Evolutionary conservation across 176 grass and related monocot species (phyloP).

Genomic region (Alopecurus myosuroides): DNA sequence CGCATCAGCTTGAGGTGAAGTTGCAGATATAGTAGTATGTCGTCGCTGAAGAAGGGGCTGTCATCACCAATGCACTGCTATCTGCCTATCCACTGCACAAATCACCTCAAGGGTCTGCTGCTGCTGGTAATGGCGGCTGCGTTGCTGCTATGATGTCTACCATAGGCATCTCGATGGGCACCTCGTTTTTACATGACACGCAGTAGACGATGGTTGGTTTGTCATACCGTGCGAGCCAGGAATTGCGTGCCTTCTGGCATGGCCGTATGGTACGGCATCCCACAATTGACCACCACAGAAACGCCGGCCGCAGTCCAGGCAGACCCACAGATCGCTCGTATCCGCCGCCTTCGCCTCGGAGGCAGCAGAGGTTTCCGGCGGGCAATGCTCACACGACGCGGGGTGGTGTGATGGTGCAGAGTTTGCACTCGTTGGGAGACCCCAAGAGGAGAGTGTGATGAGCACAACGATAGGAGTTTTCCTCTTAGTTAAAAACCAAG

Average conservation of each 20-base stretch:
- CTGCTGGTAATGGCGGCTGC: background rate
- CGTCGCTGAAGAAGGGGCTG: background rate
- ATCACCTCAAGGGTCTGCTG: conserved; percentile 4
- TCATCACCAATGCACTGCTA: background rate
- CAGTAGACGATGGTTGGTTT: conserved; percentile 52
- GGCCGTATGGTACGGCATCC: conserved; percentile 72
- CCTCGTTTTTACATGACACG: conserved; percentile 58
- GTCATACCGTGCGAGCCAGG: conserved; percentile 50
- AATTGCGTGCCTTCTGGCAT: conserved; percentile 83
- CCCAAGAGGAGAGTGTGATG: too few species aligned
- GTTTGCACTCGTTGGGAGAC: too few species aligned
- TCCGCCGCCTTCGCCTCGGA: conserved; percentile 32
- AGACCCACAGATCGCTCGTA: conserved; percentile 54
- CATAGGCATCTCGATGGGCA: conserved; percentile 57
- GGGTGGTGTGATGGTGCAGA: too few species aligned
- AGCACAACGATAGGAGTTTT: too few species aligned
- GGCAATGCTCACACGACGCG: conserved; percentile 70
- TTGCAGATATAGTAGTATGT: background rate
- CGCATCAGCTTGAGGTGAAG: background rate
- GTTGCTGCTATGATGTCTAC: conserved; percentile 19
- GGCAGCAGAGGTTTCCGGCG: background rate
- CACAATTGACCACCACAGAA: conserved; percentile 65
- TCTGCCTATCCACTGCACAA: conserved; percentile 8
- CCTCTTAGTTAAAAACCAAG: too few species aligned
- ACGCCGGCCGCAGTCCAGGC: conserved; percentile 67